Percentiles rank a stretch among this genome's conserved stretches.
Conservation (phyloP, 768 basidiomycete species). For the Collybia mongolica region DNA sequence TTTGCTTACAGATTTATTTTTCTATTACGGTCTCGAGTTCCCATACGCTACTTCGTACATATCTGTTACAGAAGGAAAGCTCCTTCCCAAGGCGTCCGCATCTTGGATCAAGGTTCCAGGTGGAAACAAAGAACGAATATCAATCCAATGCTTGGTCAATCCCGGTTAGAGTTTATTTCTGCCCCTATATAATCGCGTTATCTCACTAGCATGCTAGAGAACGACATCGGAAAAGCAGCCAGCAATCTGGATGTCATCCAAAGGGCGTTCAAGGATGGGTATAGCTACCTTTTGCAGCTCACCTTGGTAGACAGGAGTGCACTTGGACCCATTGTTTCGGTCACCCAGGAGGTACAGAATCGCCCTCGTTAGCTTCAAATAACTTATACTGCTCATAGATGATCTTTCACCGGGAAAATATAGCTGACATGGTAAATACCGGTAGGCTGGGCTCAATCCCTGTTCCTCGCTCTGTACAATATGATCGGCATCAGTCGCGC, state of each 20-base stretch:
- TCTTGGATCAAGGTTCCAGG: constrained; percentile 24
- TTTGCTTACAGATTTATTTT: constrained; percentile 63
- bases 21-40: constrained; percentile 56
- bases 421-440: too few species aligned
- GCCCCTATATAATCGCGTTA: neutral
- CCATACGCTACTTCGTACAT: constrained; percentile 40
- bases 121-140: constrained; percentile 24
- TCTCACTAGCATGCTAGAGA: constrained; percentile 23
- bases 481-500: too few species aligned
- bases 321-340: constrained; percentile 23
- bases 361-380: neutral
- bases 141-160: constrained; percentile 41
- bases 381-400: neutral
- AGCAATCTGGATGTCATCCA: constrained; percentile 28
- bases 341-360: constrained; percentile 20
- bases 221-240: constrained; percentile 37
- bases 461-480: too few species aligned
- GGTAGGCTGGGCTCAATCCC: too few species aligned
- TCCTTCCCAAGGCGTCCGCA: constrained; percentile 32
- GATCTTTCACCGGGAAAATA: neutral
- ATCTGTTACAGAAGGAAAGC: constrained; percentile 30
- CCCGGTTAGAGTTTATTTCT: constrained; percentile 26
- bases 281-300: constrained; percentile 18
- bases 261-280: constrained; percentile 32
- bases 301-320: constrained; percentile 14